Conservation (phyloP, 306 rosid species). For the Casuarina cunninghamiana region DNA sequence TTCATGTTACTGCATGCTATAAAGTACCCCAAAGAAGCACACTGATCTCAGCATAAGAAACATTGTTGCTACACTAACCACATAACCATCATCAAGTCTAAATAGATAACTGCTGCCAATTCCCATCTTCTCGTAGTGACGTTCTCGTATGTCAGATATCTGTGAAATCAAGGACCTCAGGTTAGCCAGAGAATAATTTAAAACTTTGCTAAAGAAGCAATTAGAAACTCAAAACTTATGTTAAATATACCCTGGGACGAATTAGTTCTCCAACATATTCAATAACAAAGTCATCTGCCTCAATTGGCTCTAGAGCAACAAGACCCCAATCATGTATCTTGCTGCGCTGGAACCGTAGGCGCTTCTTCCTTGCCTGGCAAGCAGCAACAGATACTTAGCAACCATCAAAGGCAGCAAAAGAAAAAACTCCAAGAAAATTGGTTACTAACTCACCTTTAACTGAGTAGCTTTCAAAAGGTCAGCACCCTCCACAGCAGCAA, state of each 20-base stretch:
- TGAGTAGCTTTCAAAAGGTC: constrained; percentile 96
- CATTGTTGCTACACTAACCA: constrained; percentile 63
- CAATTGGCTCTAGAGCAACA: constrained; percentile 92
- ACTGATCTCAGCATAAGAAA: constrained; percentile 13
- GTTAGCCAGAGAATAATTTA: background rate
- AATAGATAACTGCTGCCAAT: constrained; percentile 98
- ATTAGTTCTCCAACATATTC: constrained; percentile 95
- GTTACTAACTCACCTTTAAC: constrained; percentile 62
- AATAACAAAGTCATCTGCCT: constrained; percentile 94
- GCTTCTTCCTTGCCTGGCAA: constrained; percentile 85
- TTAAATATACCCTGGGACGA: constrained; percentile 77
- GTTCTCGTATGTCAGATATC: constrained; percentile 97
- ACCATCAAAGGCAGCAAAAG: constrained; percentile 21
- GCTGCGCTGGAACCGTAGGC: constrained; percentile 82
- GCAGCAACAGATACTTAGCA: constrained; percentile 20
- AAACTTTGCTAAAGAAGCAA: background rate
- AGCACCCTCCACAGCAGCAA: constrained; percentile 96
- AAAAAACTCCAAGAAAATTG: constrained; percentile 18
- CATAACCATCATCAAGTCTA: constrained; percentile 95
- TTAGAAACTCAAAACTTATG: background rate
- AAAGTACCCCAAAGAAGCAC: constrained; percentile 10
- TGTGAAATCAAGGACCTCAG: constrained; percentile 29
- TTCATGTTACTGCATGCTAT: background rate
- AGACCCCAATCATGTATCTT: constrained; percentile 99
- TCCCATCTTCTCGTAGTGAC: constrained; percentile 89